These are phyloP conservation scores for Fusarium miscanthi DNA, from an alignment of 2,329 filamentous ascomycete genomes.

Conservation along the genomic window DNA sequence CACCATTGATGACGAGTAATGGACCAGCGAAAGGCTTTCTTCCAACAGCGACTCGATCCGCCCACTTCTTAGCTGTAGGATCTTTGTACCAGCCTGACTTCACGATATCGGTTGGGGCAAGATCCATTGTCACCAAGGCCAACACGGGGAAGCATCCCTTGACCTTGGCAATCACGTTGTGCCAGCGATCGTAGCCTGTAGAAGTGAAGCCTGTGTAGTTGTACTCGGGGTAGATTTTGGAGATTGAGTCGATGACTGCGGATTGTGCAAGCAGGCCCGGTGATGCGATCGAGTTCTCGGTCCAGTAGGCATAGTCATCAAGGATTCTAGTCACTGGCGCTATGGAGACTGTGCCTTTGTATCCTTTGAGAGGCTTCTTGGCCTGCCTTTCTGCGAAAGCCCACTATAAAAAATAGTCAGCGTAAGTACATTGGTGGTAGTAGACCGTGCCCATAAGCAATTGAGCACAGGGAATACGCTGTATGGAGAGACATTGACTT, in stretches of 20 bases:
- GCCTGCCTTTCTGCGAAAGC: constrained; percentile 27
- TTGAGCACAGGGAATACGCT: fast-evolving
- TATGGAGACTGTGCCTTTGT: constrained; percentile 25
- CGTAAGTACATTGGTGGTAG: neutral
- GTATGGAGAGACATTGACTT: neutral
- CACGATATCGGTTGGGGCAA: neutral
- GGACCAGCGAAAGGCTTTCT: neutral
- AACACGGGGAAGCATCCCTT: constrained; percentile 24
- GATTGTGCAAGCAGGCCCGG: constrained; percentile 6
- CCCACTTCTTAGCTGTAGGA: neutral
- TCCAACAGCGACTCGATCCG: constrained; percentile 3
- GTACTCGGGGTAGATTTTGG: constrained; percentile 23
- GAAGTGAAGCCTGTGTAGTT: constrained; percentile 21
- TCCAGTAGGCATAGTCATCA: constrained; percentile 14
- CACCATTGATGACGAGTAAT: neutral
- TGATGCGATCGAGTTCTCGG: constrained; percentile 4
- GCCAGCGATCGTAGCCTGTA: constrained; percentile 25
- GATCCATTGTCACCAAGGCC: neutral
- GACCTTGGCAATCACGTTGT: constrained; percentile 19
- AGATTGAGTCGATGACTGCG: constrained; percentile 17
- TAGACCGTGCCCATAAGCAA: neutral
- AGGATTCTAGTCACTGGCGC: constrained; percentile 26
- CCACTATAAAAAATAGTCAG: neutral
- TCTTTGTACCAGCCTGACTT: constrained; percentile 3
- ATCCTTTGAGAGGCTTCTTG: constrained; percentile 22